Base-by-base conservation (phyloP, 805 yeast species). In the Sugiyamaella lignohabitans region DNA sequence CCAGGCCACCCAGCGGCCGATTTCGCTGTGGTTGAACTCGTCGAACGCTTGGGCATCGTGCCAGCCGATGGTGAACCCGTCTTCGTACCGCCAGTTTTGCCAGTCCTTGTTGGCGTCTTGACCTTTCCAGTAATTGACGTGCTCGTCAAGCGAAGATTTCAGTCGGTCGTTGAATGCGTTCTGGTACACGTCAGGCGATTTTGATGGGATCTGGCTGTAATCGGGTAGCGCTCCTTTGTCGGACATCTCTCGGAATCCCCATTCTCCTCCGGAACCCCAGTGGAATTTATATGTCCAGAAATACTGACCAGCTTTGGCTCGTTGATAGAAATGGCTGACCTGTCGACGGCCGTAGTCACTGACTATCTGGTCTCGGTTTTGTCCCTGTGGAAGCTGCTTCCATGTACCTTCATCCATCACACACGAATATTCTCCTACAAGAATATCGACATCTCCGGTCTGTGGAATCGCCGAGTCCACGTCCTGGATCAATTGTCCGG, bases 281-380 rank as follows among this genome's bases (percentile, higher is more conserved):
- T 83, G 78, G 60, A 89, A 89, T 65, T 87, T 87, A 63, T 68
- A 84, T 1, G 96, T 85, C 98, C 98, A 91, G 65, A 93, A 91
- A 64, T 74, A 89, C 49, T 77, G 73, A 0, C 98, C 98, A 47
- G 79, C 74, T 6, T 71, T 63, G 1, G 91, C 82, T 30, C 82
- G 66, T 34, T 74, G 56, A 3, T 62, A 59, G 58, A 84, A 76
- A 4, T 75, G 52, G 2, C 65, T 58, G 3, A 64, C 53, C 61
- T 87, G 81, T n/a, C 61, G 63, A 17, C 68, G 68, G 8, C 95
- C 96, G 59, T 70, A 89, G 42, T 74, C 66, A 32, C 62, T 64
- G 10, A 83, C 87, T n/a, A 74, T 65, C 20, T 74, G 70, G 41
- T 71, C 76, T 29, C 95, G 72, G 36, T 70, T 68, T 32, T 69